Conservation (phyloP, 192 early-diverging fungal species). For the Backusella circina region DNA sequence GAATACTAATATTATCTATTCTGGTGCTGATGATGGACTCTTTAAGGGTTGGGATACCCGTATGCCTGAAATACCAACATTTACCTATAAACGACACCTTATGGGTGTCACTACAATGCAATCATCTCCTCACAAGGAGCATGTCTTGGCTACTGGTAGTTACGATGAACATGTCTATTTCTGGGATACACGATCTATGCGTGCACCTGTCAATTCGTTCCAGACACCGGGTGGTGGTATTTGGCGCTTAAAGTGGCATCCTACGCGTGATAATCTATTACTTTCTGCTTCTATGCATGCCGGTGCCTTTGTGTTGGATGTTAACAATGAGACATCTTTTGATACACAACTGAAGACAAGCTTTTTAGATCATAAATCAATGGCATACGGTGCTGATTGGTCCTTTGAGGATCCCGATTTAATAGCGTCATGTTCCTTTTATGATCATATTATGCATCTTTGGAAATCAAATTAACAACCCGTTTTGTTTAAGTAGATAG, state of each 20-base stretch:
- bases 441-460: constrained; percentile 71
- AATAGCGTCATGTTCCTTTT: constrained; percentile 75
- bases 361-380: constrained; percentile 72
- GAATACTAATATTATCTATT: constrained; percentile 65
- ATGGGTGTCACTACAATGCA: constrained; percentile 93
- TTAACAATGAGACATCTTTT: constrained; percentile 14
- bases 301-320: constrained; percentile 79
- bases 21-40: constrained; percentile 81
- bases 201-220: constrained; percentile 61
- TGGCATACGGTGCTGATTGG: constrained; percentile 81
- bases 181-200: constrained; percentile 90
- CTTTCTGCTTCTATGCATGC: constrained; percentile 90
- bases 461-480: constrained; percentile 44
- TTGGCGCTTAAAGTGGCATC: constrained; percentile 96
- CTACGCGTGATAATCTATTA: constrained; percentile 53
- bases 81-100: constrained; percentile 72
- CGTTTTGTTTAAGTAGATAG: not conserved
- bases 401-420: constrained; percentile 47
- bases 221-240: constrained; percentile 87
- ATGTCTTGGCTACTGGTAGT: constrained; percentile 85
- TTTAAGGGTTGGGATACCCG: constrained; percentile 90
- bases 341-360: constrained; percentile 18
- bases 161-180: constrained; percentile 88
- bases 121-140: constrained; percentile 70
- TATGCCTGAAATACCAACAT: constrained; percentile 47